phyloP scores from a whole-genome alignment of 495 filamentous ascomycete species.

The Aspergillus cavernicola region DNA sequence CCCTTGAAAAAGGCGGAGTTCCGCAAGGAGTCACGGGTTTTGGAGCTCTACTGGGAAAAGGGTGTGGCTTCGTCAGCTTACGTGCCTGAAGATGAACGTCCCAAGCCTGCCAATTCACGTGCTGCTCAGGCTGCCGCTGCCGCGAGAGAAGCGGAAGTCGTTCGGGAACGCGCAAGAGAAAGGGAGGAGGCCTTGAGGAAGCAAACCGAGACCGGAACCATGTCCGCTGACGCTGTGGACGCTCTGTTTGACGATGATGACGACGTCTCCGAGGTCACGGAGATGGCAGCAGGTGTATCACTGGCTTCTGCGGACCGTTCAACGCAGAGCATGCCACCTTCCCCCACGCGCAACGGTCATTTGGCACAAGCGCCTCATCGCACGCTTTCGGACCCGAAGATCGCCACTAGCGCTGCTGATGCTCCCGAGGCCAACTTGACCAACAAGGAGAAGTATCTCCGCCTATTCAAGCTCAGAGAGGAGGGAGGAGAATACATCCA shows the following conservation, averaged over 20 bases:
- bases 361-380: slow-evolving; percentile 73
- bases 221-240: slow-evolving; percentile 85
- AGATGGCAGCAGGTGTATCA: slow-evolving; percentile 81
- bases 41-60: slow-evolving; percentile 99
- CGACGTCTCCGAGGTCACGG: slow-evolving; percentile 80
- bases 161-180: slow-evolving; percentile 72
- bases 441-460: slow-evolving; percentile 95
- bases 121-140: slow-evolving; percentile 71
- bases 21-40: slow-evolving; percentile 85
- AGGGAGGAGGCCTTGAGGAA: slow-evolving; percentile 82
- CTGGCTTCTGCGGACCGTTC: slow-evolving; percentile 70
- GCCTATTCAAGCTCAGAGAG: slow-evolving; percentile 83
- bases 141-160: slow-evolving; percentile 73
- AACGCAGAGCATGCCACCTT: slow-evolving; percentile 94
- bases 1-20: slow-evolving; percentile 98
- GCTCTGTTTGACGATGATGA: slow-evolving; percentile 91
- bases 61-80: slow-evolving; percentile 94
- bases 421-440: slow-evolving; percentile 72
- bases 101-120: slow-evolving; percentile 60
- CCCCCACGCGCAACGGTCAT: slow-evolving; percentile 75
- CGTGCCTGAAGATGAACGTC: slow-evolving; percentile 93
- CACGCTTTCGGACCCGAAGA: slow-evolving; percentile 87
- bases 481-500: slow-evolving; percentile 95
- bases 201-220: slow-evolving; percentile 88
- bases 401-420: slow-evolving; percentile 66